Evolutionary conservation across 352 stramenopile species (phyloP), one percentile per base, ranked within the genome.

Genomic region (Phytophthora pseudosyringae): DNA sequence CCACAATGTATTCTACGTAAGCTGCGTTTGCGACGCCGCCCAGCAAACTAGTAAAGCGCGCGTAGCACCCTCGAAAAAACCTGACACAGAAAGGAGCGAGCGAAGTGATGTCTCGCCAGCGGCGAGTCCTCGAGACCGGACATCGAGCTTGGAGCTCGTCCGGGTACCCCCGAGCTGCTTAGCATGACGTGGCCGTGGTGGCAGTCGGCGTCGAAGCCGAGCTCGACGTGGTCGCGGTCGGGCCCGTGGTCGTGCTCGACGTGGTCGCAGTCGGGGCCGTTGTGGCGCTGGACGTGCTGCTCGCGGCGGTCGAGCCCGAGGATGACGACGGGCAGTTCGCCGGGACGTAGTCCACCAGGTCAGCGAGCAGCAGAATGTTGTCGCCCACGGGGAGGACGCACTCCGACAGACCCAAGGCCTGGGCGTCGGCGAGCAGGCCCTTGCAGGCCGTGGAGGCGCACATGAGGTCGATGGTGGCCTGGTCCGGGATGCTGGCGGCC

Each of bases 361-460:
- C 64, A 18, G 64, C 64, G 10, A 63, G 49, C 29, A 74, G 52
- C 41, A 45, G 33, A 50, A 77, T 77, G 18, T 64, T 56, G 48
- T 67, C 47, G 18, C 69, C 69, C 38, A 77, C 55, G 4, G 69
- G 68, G 33, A 74, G 55, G 29, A 71, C 54, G 25, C 69, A 77
- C 53, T 77, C 69, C 7, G 59, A 53, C n/a, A 65, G 56, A 12
- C 32, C 56, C 39, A 71, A 58, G 18, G 69, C 59, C 35, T 32
- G 16, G 18, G 49, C 59, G 32, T 71, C 52, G 6, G 49, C 46
- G 4, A 72, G 53, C 9, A 77, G 44, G 13, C 21, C 46, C 49
- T 74, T 11, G 47, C 69, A 77, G 21, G 59, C 55, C 8, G 59
- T 35, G 21, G 50, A 66, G 4, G 54, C 56, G 33, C 65, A 77